Base-by-base conservation (phyloP, 2,329 filamentous ascomycete genomes). In the Ophiostoma australiae region DNA sequence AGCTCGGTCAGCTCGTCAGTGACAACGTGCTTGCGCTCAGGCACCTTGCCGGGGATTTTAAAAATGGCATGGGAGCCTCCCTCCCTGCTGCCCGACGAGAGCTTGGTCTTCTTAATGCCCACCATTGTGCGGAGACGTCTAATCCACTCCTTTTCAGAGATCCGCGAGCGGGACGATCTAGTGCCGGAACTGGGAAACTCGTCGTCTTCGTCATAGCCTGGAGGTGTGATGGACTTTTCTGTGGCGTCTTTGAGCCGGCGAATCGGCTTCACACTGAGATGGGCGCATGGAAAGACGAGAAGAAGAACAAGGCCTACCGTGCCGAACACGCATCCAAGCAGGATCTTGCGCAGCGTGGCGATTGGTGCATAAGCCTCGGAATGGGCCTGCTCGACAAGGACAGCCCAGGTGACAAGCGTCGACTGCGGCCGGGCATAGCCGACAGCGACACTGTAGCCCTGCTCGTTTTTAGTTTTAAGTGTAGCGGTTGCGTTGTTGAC, bases 1-100 rank as follows among this genome's bases (percentile, higher is more conserved):
- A 96, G 84, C 77, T 97, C 93, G 0, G 93, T 96, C 39, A 91
- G 80, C 77, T 97, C 94, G 77, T 97, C 94, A 1, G 91, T 91
- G 69, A 97, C 84, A 52, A 89, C 84, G 76, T 94, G 90, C 73
- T 89, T 91, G 31, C 88, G 84, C 71, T 93, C 90, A 70, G 88
- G 88, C 11, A 97, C 94, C 77, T 92, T 93, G 17, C 87, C 88
- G 0, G 94, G 94, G 58, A 97, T 96, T 74, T 92, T 92, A 79
- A 97, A 97, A 41, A 86, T 84, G 68, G 84, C 55, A 85, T 83
- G 15, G 5, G 41, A 35, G 15, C 79, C 75, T 41, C 84, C 80
- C 78, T 23, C 76, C 76, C n/a, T 76, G 78, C 33, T 78, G 71
- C 71, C 68, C 72, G 77, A 75, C 4, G 77, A 72, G 73, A 74